Evolutionary conservation across 2,329 filamentous ascomycete species (phyloP).

Genomic region (Cladosporium sp.): DNA sequence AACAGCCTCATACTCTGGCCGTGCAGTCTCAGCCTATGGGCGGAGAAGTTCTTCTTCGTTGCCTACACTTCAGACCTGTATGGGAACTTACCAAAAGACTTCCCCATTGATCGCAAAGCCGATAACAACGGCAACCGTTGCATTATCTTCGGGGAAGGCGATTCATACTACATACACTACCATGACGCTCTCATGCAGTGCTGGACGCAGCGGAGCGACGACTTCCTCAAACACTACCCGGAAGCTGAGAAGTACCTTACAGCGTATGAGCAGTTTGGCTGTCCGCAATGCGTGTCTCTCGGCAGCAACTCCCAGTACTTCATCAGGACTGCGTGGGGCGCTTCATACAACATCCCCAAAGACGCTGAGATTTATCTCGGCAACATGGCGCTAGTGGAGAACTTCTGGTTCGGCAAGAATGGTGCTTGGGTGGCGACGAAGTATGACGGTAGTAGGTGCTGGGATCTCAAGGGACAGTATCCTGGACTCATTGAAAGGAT

Average conservation of each 20-base stretch:
- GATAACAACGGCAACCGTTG: constrained; percentile 8
- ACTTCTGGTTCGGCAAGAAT: constrained; percentile 16
- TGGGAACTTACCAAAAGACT: not conserved
- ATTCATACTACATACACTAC: constrained; percentile 6
- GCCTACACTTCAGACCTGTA: not conserved
- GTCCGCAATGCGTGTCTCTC: constrained; percentile 7
- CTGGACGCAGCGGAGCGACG: constrained; percentile 9
- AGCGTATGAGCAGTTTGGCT: constrained; percentile 7
- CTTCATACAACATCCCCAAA: constrained; percentile 6
- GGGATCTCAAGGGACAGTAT: constrained; percentile 9
- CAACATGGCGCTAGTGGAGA: constrained; percentile 12
- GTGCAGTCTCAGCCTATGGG: constrained; percentile 2
- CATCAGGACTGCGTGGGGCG: constrained; percentile 6
- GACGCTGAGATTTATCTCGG: constrained; percentile 3
- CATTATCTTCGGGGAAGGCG: not conserved
- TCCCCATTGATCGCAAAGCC: not conserved
- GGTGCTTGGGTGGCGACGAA: constrained; percentile 9
- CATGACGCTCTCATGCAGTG: constrained; percentile 4
- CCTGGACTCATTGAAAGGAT: not conserved
- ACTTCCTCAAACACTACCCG: constrained; percentile 1
- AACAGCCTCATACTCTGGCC: not conserved
- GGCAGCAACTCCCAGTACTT: constrained; percentile 5
- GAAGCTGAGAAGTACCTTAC: constrained; percentile 4
- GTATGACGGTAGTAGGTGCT: constrained; percentile 1
- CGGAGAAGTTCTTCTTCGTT: not conserved